A percentile compares a stretch with the other conserved stretches of the same genome.
phyloP scores from a whole-genome alignment of 106 monocot species.

The Alisma plantagoaquatica region DNA sequence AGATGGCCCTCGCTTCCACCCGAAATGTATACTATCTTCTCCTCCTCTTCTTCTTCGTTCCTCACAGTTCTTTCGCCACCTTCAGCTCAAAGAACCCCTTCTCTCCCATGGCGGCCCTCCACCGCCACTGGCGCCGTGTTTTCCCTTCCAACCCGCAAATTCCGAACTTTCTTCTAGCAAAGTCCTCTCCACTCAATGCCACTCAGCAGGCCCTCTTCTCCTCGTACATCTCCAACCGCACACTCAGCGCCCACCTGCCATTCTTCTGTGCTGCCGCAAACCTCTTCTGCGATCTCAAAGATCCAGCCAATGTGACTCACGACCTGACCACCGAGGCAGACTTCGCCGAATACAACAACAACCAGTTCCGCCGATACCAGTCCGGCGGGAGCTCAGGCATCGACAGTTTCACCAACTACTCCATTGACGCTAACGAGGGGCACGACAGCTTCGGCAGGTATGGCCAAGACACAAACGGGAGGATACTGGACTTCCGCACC shows the following conservation, averaged over 20 bases:
- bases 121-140: conserved; percentile 9
- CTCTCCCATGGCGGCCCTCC: conserved; percentile 13
- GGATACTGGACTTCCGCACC: not conserved
- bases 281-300: conserved; percentile 12
- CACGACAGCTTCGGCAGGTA: not conserved
- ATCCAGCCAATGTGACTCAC: not conserved
- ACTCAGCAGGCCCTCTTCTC: conserved; percentile 9
- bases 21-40: too few species aligned
- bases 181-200: conserved; percentile 14
- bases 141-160: conserved; percentile 6
- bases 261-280: conserved; percentile 12
- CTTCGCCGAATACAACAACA: conserved; percentile 15
- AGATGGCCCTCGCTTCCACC: too few species aligned
- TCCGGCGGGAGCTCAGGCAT: not conserved
- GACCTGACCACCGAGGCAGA: conserved; percentile 5
- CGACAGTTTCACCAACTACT: conserved; percentile 13
- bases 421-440: conserved; percentile 2
- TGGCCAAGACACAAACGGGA: not conserved
- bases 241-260: conserved; percentile 9
- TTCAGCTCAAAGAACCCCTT: too few species aligned
- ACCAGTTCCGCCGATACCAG: conserved; percentile 11
- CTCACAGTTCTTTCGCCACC: too few species aligned
- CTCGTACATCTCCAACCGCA: conserved; percentile 3
- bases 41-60: too few species aligned
- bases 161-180: conserved; percentile 10